phyloP scores from a whole-genome alignment of 2,329 filamentous ascomycete species.

The Calonectria ilicicola region DNA sequence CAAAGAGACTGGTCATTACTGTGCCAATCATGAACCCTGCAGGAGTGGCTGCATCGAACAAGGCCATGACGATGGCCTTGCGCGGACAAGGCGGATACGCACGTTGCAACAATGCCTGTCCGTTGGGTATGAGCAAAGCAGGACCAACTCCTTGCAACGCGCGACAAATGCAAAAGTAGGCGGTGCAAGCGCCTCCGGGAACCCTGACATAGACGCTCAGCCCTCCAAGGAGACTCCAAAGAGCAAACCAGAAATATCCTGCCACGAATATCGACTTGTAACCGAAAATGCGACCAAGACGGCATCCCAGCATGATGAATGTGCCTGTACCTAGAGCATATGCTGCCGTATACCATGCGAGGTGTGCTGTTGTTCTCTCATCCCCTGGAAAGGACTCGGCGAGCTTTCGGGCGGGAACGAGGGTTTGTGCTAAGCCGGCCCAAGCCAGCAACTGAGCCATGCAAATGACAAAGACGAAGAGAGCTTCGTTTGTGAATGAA shows the following conservation, averaged over 20 bases:
- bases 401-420: slow-evolving; percentile 35
- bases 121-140: slow-evolving; percentile 39
- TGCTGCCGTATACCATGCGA: slow-evolving; percentile 41
- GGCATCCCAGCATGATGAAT: slow-evolving; percentile 36
- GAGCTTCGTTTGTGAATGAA: slow-evolving; percentile 37
- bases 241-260: slow-evolving; percentile 41
- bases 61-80: slow-evolving; percentile 37
- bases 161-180: slow-evolving; percentile 42
- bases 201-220: slow-evolving; percentile 33
- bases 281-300: slow-evolving; percentile 39
- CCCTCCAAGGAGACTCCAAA: slow-evolving; percentile 42
- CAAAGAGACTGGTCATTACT: slow-evolving; percentile 40
- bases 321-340: slow-evolving; percentile 37
- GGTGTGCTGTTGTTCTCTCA: slow-evolving; percentile 32
- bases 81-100: slow-evolving; percentile 41
- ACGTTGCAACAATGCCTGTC: slow-evolving; percentile 35
- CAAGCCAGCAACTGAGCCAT: slow-evolving; percentile 39
- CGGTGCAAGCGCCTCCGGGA: slow-evolving; percentile 18
- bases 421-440: slow-evolving; percentile 40
- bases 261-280: slow-evolving; percentile 36
- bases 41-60: slow-evolving; percentile 40
- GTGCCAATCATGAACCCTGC: slow-evolving; percentile 40
- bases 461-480: slow-evolving; percentile 41
- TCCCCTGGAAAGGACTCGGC: slow-evolving; percentile 36
- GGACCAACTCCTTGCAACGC: slow-evolving; percentile 41